These are phyloP conservation scores for Holtermanniella nyarrowii DNA, from an alignment of 768 basidiomycete genomes.

Conservation along the genomic window DNA sequence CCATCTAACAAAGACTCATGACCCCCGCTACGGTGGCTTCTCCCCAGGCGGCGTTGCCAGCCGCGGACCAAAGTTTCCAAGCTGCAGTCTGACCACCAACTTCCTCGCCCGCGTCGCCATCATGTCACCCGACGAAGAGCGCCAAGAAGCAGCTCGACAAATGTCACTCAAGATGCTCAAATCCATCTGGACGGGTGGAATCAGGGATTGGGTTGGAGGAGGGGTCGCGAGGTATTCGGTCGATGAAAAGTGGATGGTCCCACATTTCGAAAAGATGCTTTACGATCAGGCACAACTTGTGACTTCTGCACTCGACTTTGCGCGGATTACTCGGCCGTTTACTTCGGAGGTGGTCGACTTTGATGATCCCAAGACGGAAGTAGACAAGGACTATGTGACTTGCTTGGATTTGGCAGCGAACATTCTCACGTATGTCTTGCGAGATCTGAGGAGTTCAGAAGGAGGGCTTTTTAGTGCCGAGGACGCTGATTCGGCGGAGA, in stretches of 20 bases:
- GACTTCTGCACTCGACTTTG: slow-evolving; percentile 19
- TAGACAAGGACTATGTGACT: slow-evolving; percentile 9
- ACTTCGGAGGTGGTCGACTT: neutral
- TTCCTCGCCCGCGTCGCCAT: slow-evolving; percentile 23
- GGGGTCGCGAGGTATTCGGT: slow-evolving; percentile 45
- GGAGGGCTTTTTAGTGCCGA: slow-evolving; percentile 44
- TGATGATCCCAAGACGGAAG: neutral
- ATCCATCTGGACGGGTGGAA: slow-evolving; percentile 40
- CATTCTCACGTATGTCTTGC: slow-evolving; percentile 40
- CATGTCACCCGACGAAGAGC: neutral
- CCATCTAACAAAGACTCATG: slow-evolving; percentile 29
- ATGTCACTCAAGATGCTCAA: slow-evolving; percentile 27
- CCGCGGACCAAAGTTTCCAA: slow-evolving; percentile 42
- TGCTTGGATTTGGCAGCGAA: slow-evolving; percentile 37
- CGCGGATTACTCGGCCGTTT: slow-evolving; percentile 9
- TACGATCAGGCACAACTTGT: slow-evolving; percentile 45
- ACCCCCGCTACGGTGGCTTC: slow-evolving; percentile 42
- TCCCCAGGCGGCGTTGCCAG: slow-evolving; percentile 22
- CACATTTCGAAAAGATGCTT: slow-evolving; percentile 45
- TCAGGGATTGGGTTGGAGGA: slow-evolving; percentile 44
- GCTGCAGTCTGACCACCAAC: slow-evolving; percentile 27
- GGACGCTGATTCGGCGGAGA: slow-evolving; percentile 43
- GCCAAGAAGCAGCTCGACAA: slow-evolving; percentile 7
- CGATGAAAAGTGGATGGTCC: slow-evolving; percentile 44
- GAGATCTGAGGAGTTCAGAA: slow-evolving; percentile 39